Conservation (phyloP, 805 yeast genomes). For the Candida corydali region DNA sequence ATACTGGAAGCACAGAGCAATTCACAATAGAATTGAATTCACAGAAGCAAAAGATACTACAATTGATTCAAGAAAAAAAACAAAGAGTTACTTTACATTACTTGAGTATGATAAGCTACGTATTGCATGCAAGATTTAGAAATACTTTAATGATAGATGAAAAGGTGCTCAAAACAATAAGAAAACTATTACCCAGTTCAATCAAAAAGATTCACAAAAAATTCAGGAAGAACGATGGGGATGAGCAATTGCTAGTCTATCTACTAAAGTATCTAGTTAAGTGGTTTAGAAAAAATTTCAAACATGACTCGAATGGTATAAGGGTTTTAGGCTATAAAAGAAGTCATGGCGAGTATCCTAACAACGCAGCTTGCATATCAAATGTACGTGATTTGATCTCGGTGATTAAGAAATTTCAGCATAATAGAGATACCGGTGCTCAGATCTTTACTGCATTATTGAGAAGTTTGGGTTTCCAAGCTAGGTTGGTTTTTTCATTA, state of each 20-base stretch:
- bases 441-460: constrained; percentile 28
- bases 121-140: constrained; percentile 17
- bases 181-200: constrained; percentile 21
- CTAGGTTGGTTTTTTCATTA: constrained; percentile 27
- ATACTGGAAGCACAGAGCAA: neutral
- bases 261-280: constrained; percentile 28
- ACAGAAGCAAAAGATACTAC: constrained; percentile 4
- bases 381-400: constrained; percentile 10
- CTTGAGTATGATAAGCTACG: constrained; percentile 21
- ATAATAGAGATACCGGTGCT: constrained; percentile 31
- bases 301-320: constrained; percentile 25
- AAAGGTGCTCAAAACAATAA: constrained; percentile 17
- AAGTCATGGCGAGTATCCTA: constrained; percentile 16
- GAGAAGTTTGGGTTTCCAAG: constrained; percentile 25
- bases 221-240: constrained; percentile 8
- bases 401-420: constrained; percentile 19
- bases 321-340: constrained; percentile 22
- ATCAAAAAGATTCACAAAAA: constrained; percentile 16
- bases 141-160: constrained; percentile 17
- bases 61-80: constrained; percentile 7
- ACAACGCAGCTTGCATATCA: constrained; percentile 13
- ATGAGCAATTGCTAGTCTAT: constrained; percentile 21
- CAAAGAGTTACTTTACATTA: constrained; percentile 13
- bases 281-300: constrained; percentile 30
- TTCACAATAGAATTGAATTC: neutral